phyloP scores from a whole-genome alignment of 1,284 basidiomycete genomes.

The Irpex sp. region DNA sequence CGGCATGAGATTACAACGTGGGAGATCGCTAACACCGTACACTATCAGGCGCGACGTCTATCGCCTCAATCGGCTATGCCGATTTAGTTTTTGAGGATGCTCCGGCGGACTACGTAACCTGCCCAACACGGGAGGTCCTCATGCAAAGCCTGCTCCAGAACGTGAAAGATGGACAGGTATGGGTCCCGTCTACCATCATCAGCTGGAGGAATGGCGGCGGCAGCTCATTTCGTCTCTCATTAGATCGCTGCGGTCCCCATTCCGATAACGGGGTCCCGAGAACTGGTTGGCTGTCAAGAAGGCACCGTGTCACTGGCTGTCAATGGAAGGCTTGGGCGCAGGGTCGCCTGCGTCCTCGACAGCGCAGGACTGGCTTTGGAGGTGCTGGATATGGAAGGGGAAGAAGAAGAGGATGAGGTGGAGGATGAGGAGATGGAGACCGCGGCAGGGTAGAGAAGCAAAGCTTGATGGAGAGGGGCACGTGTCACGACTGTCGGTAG shows the following conservation, averaged over 20 bases:
- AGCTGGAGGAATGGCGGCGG: neutral
- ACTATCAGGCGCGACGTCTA: constrained; percentile 12
- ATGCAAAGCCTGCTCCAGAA: constrained; percentile 1
- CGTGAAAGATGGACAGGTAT: constrained; percentile 46
- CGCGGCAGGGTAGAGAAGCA: neutral
- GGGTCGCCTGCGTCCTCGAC: constrained; percentile 73
- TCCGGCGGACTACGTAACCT: neutral
- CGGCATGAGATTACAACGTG: constrained; percentile 3
- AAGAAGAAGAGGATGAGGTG: constrained; percentile 44
- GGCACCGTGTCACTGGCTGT: constrained; percentile 59
- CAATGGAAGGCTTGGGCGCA: constrained; percentile 69
- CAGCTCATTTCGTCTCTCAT: neutral
- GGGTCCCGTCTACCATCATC: constrained; percentile 8
- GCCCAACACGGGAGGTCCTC: constrained; percentile 10
- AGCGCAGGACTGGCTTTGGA: constrained; percentile 58
- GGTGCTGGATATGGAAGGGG: constrained; percentile 74
- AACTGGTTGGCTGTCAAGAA: constrained; percentile 46
- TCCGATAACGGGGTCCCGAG: constrained; percentile 56
- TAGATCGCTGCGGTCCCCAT: constrained; percentile 47
- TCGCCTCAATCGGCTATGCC: constrained; percentile 17
- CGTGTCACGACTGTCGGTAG: neutral
- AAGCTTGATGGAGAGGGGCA: neutral
- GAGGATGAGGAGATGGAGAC: constrained; percentile 14
- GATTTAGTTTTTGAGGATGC: constrained; percentile 12
- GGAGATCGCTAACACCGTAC: constrained; percentile 1